Percentiles rank a stretch among this genome's conserved stretches.
Evolutionary conservation across 176 grass and related monocot genomes (phyloP).

Genomic region (Eremochloa ophiuroides): DNA sequence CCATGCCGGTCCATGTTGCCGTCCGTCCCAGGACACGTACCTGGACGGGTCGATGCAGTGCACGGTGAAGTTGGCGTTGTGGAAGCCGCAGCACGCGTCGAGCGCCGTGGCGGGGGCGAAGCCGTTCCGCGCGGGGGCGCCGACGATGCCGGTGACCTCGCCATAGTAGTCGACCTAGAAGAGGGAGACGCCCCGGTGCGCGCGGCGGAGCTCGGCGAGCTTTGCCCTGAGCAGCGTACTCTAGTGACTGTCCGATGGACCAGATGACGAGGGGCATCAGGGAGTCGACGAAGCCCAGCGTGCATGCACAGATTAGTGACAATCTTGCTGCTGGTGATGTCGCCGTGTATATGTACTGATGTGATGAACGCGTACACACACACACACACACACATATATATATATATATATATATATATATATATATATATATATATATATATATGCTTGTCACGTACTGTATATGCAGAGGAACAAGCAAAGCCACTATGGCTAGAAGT

Average conservation of each 20-base stretch:
- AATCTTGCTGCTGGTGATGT: too few species aligned
- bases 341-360: too few species aligned
- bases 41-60: conserved; percentile 29
- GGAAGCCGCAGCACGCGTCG: conserved; percentile 35
- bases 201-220: conserved; percentile 21
- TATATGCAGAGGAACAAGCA: too few species aligned
- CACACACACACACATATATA: too few species aligned
- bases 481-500: too few species aligned
- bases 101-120: neutral
- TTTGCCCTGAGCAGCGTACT: neutral
- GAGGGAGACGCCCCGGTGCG: conserved; percentile 17
- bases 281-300: conserved; percentile 13
- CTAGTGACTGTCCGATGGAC: neutral
- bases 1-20: too few species aligned
- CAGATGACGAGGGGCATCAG: conserved; percentile 51
- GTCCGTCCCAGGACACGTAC: conserved; percentile 40
- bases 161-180: conserved; percentile 38
- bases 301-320: too few species aligned
- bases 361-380: too few species aligned
- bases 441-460: too few species aligned
- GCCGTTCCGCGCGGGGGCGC: neutral
- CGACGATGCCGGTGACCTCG: neutral
- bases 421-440: too few species aligned
- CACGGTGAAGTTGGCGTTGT: conserved; percentile 29
- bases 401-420: too few species aligned